Conservation (phyloP, 75 land plant genomes). For the Chamaecyparis obtusa region DNA sequence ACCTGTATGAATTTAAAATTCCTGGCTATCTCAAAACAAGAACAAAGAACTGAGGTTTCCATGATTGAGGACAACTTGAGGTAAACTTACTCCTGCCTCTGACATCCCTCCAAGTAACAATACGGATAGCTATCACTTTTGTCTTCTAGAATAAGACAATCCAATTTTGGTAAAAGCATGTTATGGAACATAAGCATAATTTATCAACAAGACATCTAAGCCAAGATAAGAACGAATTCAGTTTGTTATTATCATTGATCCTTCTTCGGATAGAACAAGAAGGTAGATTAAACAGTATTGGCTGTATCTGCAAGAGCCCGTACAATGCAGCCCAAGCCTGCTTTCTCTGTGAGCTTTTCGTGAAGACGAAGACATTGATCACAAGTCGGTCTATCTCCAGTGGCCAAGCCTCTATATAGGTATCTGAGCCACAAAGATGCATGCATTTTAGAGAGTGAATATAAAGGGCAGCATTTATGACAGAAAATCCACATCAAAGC, state of each 20-base stretch:
- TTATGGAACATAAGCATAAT: background rate
- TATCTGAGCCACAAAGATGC: constrained; percentile 46
- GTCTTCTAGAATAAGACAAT: background rate
- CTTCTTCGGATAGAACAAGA: background rate
- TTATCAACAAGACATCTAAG: background rate
- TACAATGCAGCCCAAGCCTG: constrained; percentile 93
- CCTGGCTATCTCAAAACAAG: background rate
- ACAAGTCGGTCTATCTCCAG: constrained; percentile 98
- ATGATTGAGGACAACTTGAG: background rate
- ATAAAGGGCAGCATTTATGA: background rate
- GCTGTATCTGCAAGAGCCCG: constrained; percentile 83
- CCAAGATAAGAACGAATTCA: background rate
- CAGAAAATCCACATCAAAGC: background rate
- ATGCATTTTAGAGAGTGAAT: background rate
- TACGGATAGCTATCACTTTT: background rate
- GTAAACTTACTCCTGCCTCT: background rate
- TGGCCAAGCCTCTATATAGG: constrained; percentile 87
- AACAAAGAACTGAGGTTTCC: background rate
- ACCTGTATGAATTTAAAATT: background rate
- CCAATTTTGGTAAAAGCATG: background rate
- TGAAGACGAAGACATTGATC: constrained; percentile 93
- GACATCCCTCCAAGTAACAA: background rate
- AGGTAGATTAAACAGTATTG: constrained; percentile 48
- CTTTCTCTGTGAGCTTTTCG: constrained; percentile 85
- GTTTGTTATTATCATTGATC: background rate